Percentiles rank a stretch among this genome's conserved stretches.
phyloP scores from a whole-genome alignment of 257 asterid genomes.

The Nicotiana attenuata region DNA sequence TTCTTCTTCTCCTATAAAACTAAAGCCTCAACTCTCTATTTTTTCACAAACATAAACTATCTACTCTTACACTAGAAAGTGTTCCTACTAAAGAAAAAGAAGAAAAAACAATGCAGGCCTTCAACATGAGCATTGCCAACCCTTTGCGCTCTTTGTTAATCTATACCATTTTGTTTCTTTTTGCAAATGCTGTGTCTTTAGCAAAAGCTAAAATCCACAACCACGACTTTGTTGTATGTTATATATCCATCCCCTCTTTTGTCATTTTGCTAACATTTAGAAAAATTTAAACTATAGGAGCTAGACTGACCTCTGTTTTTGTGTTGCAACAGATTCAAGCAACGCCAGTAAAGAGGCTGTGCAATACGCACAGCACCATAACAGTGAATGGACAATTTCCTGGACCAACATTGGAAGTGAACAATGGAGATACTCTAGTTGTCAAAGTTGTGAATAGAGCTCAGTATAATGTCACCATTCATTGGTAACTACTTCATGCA shows the following conservation, averaged over 20 bases:
- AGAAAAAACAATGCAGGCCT: slow-evolving; percentile 15
- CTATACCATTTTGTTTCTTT: slow-evolving; percentile 27
- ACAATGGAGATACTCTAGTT: slow-evolving; percentile 71
- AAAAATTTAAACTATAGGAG: not conserved
- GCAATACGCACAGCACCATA: slow-evolving; percentile 61
- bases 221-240: slow-evolving; percentile 72
- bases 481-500: slow-evolving; percentile 45
- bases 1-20: slow-evolving; percentile 36
- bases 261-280: not conserved
- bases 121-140: slow-evolving; percentile 13
- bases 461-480: slow-evolving; percentile 74
- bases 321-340: slow-evolving; percentile 55
- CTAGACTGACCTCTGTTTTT: not conserved
- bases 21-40: slow-evolving; percentile 16
- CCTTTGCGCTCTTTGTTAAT: slow-evolving; percentile 22
- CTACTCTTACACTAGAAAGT: not conserved
- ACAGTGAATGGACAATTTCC: slow-evolving; percentile 81
- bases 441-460: slow-evolving; percentile 65
- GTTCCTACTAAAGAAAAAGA: not conserved
- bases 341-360: slow-evolving; percentile 85
- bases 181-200: slow-evolving; percentile 32
- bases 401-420: slow-evolving; percentile 76
- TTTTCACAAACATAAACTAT: slow-evolving; percentile 22
- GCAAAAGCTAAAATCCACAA: slow-evolving; percentile 49
- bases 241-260: not conserved